phyloP scores from a whole-genome alignment of 2,329 filamentous ascomycete genomes.

The Myriangium duriaei region DNA sequence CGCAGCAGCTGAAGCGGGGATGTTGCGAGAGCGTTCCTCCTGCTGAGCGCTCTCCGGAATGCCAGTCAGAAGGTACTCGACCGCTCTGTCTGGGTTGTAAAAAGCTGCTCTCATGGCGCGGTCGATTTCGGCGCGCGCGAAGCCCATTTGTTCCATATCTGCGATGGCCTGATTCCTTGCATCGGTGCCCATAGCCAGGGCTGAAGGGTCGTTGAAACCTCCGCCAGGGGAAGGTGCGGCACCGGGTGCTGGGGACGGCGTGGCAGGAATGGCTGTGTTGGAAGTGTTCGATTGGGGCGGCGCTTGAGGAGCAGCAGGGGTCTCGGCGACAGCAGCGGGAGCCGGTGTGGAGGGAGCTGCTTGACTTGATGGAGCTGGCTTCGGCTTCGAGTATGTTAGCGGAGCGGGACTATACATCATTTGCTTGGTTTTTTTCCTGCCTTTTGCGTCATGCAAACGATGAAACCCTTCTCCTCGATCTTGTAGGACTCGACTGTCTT shows the following conservation, averaged over 20 bases:
- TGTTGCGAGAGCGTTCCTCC: conserved; percentile 46
- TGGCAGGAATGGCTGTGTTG: conserved; percentile 36
- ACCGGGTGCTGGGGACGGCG: conserved; percentile 37
- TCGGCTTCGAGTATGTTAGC: conserved; percentile 46
- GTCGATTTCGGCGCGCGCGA: conserved; percentile 76
- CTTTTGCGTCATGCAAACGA: conserved; percentile 98
- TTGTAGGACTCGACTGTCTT: conserved; percentile 94
- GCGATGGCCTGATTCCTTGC: conserved; percentile 71
- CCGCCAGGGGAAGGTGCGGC: conserved; percentile 29
- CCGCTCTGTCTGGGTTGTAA: conserved; percentile 92
- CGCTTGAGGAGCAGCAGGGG: conserved; percentile 48
- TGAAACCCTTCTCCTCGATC: conserved; percentile 98
- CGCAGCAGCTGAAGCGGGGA: conserved; percentile 19
- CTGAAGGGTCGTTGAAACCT: conserved; percentile 58
- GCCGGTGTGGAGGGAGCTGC: conserved; percentile 46
- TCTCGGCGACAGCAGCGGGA: conserved; percentile 29
- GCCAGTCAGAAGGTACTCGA: conserved; percentile 87
- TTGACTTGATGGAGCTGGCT: conserved; percentile 42
- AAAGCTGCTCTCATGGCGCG: conserved; percentile 91
- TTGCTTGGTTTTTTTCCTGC: conserved; percentile 33
- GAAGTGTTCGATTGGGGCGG: conserved; percentile 43
- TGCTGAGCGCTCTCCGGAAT: conserved; percentile 77
- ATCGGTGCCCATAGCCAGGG: conserved; percentile 66
- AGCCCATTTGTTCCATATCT: conserved; percentile 97
- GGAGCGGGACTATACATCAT: background rate